These are phyloP conservation scores for Crucihimalaya himalaica DNA, from an alignment of 345 rosid genomes.

Conservation along the genomic window DNA sequence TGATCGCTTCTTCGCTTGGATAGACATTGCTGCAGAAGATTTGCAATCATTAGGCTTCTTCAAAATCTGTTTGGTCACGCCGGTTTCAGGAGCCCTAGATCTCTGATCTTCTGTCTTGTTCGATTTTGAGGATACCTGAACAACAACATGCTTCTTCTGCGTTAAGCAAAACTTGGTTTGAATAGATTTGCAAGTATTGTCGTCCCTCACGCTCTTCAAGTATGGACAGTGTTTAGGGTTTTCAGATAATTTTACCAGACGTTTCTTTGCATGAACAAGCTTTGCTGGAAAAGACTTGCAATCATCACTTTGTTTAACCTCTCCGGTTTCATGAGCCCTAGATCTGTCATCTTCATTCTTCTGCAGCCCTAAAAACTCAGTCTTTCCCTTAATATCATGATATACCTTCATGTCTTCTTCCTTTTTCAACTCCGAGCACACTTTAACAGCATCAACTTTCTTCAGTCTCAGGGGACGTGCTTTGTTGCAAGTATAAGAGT, in stretches of 20 bases:
- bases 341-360: not conserved
- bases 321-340: not conserved
- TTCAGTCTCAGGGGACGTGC: not conserved
- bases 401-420: too few relatives aligned
- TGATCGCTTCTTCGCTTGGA: too few relatives aligned
- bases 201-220: too few relatives aligned
- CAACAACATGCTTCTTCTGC: too few relatives aligned
- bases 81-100: not conserved
- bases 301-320: not conserved
- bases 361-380: not conserved
- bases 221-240: too few relatives aligned
- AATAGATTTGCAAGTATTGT: too few relatives aligned
- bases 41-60: not conserved
- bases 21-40: not conserved
- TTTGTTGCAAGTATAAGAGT: not conserved
- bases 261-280: too few relatives aligned
- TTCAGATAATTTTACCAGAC: too few relatives aligned
- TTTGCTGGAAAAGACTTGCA: not conserved
- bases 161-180: too few relatives aligned
- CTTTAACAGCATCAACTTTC: not conserved
- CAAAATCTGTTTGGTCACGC: not conserved
- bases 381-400: not conserved
- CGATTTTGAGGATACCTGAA: too few relatives aligned
- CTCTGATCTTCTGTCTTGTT: not conserved
- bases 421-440: too few relatives aligned